These are phyloP conservation scores for Plasmodium falciparum DNA, from an alignment of 169 alveolate species.

Conservation along the genomic window DNA sequence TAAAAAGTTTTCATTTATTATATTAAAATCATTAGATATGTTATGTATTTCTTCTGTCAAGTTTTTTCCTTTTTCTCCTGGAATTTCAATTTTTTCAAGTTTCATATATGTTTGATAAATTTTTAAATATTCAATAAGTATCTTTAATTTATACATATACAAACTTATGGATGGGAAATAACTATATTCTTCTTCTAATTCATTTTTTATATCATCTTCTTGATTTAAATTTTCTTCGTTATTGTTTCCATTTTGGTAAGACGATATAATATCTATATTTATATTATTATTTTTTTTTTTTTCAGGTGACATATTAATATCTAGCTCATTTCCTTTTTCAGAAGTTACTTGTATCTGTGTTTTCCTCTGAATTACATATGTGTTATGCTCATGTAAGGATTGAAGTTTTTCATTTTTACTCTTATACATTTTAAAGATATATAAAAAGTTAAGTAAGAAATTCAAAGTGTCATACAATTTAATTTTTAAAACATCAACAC, in stretches of 20 bases:
- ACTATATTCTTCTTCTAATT: conserved; percentile 52
- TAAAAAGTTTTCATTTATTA: conserved; percentile 53
- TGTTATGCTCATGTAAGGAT: conserved; percentile 3
- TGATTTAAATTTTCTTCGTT: too few relatives aligned
- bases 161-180: conserved; percentile 55
- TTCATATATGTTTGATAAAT: conserved; percentile 69
- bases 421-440: conserved; percentile 44
- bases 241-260: too few relatives aligned
- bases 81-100: conserved; percentile 71
- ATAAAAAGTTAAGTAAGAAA: conserved; percentile 42
- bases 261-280: too few relatives aligned
- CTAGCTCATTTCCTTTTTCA: not conserved
- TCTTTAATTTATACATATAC: conserved; percentile 36
- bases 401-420: conserved; percentile 24
- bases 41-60: conserved; percentile 59
- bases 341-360: not conserved
- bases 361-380: not conserved
- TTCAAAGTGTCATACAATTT: conserved; percentile 47
- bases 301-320: not conserved
- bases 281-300: not conserved
- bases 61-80: conserved; percentile 72
- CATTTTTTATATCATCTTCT: not conserved
- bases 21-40: conserved; percentile 29
- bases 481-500: conserved; percentile 49
- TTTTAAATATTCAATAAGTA: conserved; percentile 57